Evolutionary conservation across 768 basidiomycete genomes (phyloP).

Genomic region (Leucogyrophana mollusca): DNA sequence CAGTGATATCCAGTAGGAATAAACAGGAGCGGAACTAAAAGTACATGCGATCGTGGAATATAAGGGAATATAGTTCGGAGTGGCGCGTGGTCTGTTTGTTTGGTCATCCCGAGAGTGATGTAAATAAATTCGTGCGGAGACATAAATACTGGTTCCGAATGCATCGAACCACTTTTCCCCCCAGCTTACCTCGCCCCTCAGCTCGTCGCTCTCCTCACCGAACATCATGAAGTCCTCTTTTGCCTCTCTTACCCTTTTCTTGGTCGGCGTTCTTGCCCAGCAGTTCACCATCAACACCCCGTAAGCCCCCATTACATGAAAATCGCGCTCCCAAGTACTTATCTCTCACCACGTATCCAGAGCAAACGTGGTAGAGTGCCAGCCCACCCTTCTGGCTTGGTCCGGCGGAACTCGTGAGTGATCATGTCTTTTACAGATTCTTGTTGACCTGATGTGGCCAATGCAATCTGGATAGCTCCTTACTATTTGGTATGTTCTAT

Average conservation of each 20-base stretch:
- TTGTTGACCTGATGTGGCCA: neutral
- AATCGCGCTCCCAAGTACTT: neutral
- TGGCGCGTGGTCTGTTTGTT: neutral
- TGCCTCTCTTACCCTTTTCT: constrained; percentile 41
- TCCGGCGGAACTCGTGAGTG: constrained; percentile 54
- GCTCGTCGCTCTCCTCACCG: constrained; percentile 14
- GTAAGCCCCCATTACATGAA: constrained; percentile 39
- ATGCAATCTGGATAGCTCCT: constrained; percentile 41
- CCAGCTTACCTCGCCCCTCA: constrained; percentile 27
- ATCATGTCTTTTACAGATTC: neutral
- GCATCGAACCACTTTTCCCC: constrained; percentile 16
- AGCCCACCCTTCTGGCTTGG: constrained; percentile 56
- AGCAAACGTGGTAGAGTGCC: constrained; percentile 49
- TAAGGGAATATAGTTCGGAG: constrained; percentile 14
- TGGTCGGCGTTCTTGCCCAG: constrained; percentile 44
- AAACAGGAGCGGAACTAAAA: neutral
- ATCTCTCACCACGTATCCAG: constrained; percentile 30
- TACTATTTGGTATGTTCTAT: constrained; percentile 69
- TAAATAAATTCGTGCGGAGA: constrained; percentile 26
- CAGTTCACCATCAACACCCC: constrained; percentile 64
- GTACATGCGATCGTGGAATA: neutral
- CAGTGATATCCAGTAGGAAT: too few relatives aligned
- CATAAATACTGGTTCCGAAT: constrained; percentile 28
- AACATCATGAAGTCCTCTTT: constrained; percentile 47
- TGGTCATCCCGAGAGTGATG: constrained; percentile 8